A percentile compares a stretch with the other conserved stretches of the same genome.
These are phyloP conservation scores for Solanum acaule DNA, from an alignment of 257 asterid genomes.

Conservation along the genomic window DNA sequence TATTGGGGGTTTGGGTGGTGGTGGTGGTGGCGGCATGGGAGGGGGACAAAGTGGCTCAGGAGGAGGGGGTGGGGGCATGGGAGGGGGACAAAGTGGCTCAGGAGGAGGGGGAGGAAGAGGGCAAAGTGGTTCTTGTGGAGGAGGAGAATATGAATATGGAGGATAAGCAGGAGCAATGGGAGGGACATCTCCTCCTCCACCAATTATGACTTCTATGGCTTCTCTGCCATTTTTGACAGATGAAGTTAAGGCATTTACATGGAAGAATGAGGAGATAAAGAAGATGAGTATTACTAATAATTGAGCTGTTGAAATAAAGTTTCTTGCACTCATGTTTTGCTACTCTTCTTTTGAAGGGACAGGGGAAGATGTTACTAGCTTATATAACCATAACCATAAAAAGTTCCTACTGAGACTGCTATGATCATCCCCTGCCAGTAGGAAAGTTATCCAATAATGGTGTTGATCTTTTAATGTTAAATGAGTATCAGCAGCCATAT, in stretches of 20 bases:
- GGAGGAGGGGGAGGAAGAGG: neutral
- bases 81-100: neutral
- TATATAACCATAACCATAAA: neutral
- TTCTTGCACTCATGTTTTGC: conserved; percentile 2
- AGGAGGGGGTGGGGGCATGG: neutral
- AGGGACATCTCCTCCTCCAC: neutral
- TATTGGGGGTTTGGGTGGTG: neutral
- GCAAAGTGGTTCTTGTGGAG: neutral
- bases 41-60: neutral
- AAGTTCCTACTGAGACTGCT: neutral
- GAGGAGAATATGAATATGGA: neutral
- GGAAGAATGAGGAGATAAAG: conserved; percentile 6
- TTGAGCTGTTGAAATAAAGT: neutral
- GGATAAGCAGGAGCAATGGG: conserved; percentile 8
- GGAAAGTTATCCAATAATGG: neutral
- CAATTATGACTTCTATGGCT: conserved; percentile 14
- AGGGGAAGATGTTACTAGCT: neutral
- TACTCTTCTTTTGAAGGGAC: neutral
- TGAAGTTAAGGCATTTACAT: neutral
- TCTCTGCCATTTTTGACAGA: neutral
- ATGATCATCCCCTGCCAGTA: neutral
- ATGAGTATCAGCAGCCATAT: neutral
- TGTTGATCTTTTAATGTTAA: neutral
- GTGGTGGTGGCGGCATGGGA: no score
- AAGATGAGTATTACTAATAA: neutral